Conservation (phyloP, 805 yeast species). For the Kodamaea leandrae region DNA sequence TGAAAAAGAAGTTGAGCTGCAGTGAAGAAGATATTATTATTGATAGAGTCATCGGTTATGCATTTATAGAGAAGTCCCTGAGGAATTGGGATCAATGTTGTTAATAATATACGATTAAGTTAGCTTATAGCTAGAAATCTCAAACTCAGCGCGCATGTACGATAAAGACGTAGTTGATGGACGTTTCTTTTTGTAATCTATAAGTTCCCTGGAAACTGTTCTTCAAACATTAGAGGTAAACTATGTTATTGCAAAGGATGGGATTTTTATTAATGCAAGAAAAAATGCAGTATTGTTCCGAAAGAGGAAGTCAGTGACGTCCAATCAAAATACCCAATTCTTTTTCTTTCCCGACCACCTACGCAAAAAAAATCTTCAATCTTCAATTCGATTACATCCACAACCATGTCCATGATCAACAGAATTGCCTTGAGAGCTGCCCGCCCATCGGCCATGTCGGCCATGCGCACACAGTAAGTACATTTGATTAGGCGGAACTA, state of each 20-base stretch:
- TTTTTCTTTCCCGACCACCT: slow-evolving; percentile 22
- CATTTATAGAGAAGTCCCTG: too few relatives aligned
- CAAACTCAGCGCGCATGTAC: too few relatives aligned
- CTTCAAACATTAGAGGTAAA: too few relatives aligned
- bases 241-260: too few relatives aligned
- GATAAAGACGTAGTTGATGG: too few relatives aligned
- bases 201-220: too few relatives aligned
- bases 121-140: too few relatives aligned
- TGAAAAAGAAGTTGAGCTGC: slow-evolving; percentile 9
- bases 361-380: slow-evolving; percentile 11
- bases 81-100: too few relatives aligned
- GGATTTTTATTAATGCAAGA: too few relatives aligned
- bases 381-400: slow-evolving; percentile 14
- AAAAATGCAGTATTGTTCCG: slow-evolving; percentile 16
- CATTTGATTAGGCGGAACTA: not conserved
- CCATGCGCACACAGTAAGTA: slow-evolving; percentile 26
- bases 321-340: slow-evolving; percentile 30
- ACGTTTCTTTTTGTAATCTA: too few relatives aligned
- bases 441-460: slow-evolving; percentile 40
- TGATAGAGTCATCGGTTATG: too few relatives aligned
- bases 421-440: slow-evolving; percentile 44
- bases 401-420: slow-evolving; percentile 40
- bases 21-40: slow-evolving; percentile 2
- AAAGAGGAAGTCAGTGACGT: slow-evolving; percentile 28
- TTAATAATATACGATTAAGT: too few relatives aligned